Conservation (phyloP, 148 eudicot species). For the Rhododendron ferrugineum region DNA sequence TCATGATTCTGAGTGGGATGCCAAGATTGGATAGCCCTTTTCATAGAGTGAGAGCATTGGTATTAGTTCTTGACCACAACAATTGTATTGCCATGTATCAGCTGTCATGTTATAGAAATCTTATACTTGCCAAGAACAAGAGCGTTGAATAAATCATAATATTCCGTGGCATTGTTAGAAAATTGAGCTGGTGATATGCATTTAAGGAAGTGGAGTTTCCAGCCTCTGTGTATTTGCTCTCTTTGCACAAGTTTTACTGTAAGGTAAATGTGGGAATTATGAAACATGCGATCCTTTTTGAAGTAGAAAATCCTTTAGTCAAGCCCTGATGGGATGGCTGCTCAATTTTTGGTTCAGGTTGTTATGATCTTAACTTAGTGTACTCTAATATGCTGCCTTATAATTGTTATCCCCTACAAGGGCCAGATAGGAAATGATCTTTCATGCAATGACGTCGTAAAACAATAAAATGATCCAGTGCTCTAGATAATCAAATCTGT, state of each 20-base stretch:
- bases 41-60: neutral
- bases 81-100: neutral
- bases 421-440: neutral
- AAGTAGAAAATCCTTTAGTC: constrained; percentile 5
- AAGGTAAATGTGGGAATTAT: neutral
- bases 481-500: neutral
- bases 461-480: neutral
- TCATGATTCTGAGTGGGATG: neutral
- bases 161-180: neutral
- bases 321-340: neutral
- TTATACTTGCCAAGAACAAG: neutral
- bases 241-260: neutral
- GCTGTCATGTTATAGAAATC: neutral
- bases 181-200: neutral
- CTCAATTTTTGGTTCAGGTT: neutral
- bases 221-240: neutral
- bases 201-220: neutral
- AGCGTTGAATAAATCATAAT: neutral
- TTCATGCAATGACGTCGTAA: neutral
- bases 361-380: neutral
- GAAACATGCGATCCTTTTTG: neutral
- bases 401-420: neutral
- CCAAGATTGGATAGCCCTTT: neutral
- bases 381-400: neutral
- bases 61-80: neutral